Percentiles rank a stretch among this genome's conserved stretches.
phyloP scores from a whole-genome alignment of 768 basidiomycete species.

The Collybia sp. region DNA sequence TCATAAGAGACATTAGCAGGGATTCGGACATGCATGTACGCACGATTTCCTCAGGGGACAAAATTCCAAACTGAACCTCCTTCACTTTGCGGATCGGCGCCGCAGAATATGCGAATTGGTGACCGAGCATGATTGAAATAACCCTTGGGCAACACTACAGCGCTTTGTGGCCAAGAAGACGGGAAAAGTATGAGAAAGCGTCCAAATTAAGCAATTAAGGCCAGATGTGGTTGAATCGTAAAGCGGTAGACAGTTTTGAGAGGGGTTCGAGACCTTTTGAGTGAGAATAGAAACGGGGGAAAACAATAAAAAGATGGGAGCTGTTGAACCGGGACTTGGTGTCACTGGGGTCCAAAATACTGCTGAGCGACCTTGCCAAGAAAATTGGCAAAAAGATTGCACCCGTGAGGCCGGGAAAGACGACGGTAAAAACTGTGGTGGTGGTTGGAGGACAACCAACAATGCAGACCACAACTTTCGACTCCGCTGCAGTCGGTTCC shows the following conservation, averaged over 20 bases:
- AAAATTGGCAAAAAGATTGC: conserved; percentile 16
- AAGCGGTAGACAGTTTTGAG: conserved; percentile 20
- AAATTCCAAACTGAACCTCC: conserved; percentile 98
- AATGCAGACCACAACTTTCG: conserved; percentile 29
- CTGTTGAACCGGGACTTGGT: conserved; percentile 15
- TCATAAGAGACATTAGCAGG: conserved; percentile 2
- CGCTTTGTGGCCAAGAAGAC: conserved; percentile 2
- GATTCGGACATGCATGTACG: conserved; percentile 25
- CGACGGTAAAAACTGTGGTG: conserved; percentile 27
- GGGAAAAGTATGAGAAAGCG: conserved; percentile 17
- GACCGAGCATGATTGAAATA: conserved; percentile 65
- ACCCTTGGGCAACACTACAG: conserved; percentile 11
- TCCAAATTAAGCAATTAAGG: conserved; percentile 22
- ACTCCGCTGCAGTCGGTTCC: conserved; percentile 42
- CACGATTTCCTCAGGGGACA: conserved; percentile 98
- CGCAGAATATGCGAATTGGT: conserved; percentile 88
- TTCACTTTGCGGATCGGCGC: conserved; percentile 94
- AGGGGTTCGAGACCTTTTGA: conserved; percentile 23
- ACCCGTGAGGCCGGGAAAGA: conserved; percentile 21
- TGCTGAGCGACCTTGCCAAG: conserved; percentile 15
- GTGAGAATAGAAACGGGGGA: conserved; percentile 18
- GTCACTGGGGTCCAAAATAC: conserved; percentile 9
- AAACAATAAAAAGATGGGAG: conserved; percentile 23
- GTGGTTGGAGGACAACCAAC: conserved; percentile 46
- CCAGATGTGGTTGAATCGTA: conserved; percentile 12